Evolutionary conservation across 225 moss, liverwort and hornwort genomes (phyloP), one percentile per base, ranked within the genome.

Genomic region (Polytrichum commune): DNA sequence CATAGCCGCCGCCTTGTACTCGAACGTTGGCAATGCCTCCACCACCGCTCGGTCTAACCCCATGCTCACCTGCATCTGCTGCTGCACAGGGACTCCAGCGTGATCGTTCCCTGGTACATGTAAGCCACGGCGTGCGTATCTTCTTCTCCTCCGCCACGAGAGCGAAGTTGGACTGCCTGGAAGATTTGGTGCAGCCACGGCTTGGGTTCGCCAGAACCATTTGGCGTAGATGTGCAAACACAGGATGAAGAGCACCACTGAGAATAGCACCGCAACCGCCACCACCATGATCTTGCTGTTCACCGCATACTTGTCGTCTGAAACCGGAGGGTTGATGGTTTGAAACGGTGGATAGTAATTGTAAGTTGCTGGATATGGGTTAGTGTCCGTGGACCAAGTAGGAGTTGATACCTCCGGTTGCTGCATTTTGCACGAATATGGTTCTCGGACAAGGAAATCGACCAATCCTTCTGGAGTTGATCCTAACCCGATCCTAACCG

Each of bases 201-300:
- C 79, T 7, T 27, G 75, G 26, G 74, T 69, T 46, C 88, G 75
- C 90, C 91, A 93, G 20, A 96, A 82, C 87, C 91, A 96, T 65
- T 90, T 96, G 4, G 90, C 91, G 30, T 91, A 96, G 4, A 93
- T 24, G 60, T 96, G 95, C 3, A 91, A 71, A 18, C 78, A 85
- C 1, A 91, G 32, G 25, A 89, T 77, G 67, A 96, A 90, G 18
- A 96, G 0, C 70, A 93, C 85, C 1, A 96, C 84, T 8, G 73
- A 79, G 27, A 93, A 81, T 1, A 96, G 80, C 19, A 91, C 87
- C 26, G 80, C 81, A 18, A 90, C 84, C 0, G 95, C 90, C 7
- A 91, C 76, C 65, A 93, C 75, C 80, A 93, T 83, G 8, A 96
- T 83, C 85, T 77, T 91, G 73, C 81, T 81, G 70, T 89, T 83